Percentiles rank a stretch among this genome's conserved stretches.
Evolutionary conservation across 257 asterid genomes (phyloP).

Genomic region (Solanum piurae): DNA sequence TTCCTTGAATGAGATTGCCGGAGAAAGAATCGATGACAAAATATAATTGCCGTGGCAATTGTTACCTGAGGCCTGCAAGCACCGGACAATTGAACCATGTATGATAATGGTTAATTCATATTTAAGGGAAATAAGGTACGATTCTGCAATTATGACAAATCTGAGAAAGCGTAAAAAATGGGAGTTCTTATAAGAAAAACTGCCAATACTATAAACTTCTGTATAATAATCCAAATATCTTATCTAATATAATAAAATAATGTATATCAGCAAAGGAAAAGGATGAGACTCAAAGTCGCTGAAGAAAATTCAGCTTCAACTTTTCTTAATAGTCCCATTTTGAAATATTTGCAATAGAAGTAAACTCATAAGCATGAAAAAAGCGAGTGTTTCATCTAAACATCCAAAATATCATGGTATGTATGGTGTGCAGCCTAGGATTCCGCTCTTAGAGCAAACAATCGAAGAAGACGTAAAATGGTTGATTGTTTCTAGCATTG

Average conservation of each 20-base stretch:
- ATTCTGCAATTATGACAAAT: background rate
- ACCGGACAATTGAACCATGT: background rate
- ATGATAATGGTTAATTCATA: background rate
- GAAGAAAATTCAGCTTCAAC: background rate
- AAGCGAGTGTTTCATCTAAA: background rate
- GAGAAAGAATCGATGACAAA: slow-evolving; percentile 93
- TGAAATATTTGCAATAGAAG: background rate
- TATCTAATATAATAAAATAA: background rate
- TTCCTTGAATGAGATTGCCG: slow-evolving; percentile 83
- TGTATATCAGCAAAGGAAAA: background rate
- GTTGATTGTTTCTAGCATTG: background rate
- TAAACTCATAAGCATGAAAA: background rate
- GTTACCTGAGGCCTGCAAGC: slow-evolving; percentile 95
- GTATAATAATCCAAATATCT: background rate
- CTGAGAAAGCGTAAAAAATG: background rate
- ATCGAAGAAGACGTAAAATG: background rate
- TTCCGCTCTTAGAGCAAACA: background rate
- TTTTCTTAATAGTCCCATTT: background rate
- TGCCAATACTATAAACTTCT: background rate
- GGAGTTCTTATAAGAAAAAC: background rate
- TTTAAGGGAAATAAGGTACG: background rate
- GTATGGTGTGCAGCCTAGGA: background rate
- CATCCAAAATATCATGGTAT: background rate
- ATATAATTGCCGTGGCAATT: slow-evolving; percentile 90
- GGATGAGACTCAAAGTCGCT: background rate